phyloP scores from a whole-genome alignment of 139 green algal genomes.

The Coelastrella sp. region DNA sequence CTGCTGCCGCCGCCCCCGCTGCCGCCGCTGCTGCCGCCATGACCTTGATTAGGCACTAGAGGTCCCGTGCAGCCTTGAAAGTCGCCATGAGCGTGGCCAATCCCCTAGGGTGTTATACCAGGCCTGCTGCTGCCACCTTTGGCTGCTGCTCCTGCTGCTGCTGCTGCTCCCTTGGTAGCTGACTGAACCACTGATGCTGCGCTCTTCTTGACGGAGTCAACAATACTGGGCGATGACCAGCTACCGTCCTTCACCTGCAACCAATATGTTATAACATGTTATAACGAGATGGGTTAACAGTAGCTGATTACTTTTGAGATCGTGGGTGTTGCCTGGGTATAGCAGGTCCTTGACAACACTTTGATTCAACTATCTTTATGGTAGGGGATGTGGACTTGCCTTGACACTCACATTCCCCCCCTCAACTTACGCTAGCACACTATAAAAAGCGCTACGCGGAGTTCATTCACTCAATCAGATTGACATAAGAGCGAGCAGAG shows the following conservation, averaged over 20 bases:
- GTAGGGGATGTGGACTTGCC: too few relatives aligned
- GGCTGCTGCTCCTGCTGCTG: constrained; percentile 34
- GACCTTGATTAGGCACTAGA: not conserved
- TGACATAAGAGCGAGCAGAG: too few relatives aligned
- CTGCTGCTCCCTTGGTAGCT: constrained; percentile 40
- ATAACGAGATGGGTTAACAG: too few relatives aligned
- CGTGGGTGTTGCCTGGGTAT: too few relatives aligned
- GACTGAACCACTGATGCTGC: constrained; percentile 1
- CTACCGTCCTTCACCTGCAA: constrained; percentile 20
- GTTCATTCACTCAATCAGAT: too few relatives aligned
- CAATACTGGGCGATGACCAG: constrained; percentile 4
- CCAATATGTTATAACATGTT: not conserved
- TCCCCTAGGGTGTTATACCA: not conserved
- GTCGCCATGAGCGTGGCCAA: not conserved
- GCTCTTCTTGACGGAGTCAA: constrained; percentile 24
- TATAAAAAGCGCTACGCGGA: too few relatives aligned
- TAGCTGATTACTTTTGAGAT: too few relatives aligned
- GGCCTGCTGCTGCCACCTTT: constrained; percentile 23
- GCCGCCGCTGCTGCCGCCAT: not conserved
- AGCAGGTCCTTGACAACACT: too few relatives aligned
- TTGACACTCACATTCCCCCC: too few relatives aligned
- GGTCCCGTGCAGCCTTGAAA: not conserved
- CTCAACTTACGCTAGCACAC: too few relatives aligned
- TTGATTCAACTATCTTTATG: too few relatives aligned
- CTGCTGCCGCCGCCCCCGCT: not conserved